These are phyloP conservation scores for Trametes hirsuta DNA, from an alignment of 1,284 basidiomycete genomes.

Conservation along the genomic window DNA sequence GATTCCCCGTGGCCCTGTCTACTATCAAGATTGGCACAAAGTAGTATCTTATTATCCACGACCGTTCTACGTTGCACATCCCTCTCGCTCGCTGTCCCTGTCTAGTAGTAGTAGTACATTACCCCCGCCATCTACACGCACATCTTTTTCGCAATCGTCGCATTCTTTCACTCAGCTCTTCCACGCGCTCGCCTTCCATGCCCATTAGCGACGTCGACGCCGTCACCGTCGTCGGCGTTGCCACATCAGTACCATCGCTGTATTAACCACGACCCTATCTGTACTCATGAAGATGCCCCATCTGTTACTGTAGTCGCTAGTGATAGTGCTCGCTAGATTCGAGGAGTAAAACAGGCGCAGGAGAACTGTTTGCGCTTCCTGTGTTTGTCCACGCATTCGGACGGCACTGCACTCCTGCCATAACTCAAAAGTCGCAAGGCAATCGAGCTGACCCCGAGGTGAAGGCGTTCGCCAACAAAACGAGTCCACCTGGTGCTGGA, in stretches of 20 bases:
- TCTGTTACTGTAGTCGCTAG: constrained; percentile 24
- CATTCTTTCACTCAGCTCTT: constrained; percentile 13
- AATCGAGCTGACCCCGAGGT: too few relatives aligned
- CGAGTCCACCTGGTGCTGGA: too few relatives aligned
- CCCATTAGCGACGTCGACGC: too few relatives aligned
- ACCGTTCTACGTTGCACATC: constrained; percentile 9
- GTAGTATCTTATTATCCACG: constrained; percentile 19
- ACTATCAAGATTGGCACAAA: neutral
- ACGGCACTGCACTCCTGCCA: too few relatives aligned
- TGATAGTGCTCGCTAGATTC: constrained; percentile 22
- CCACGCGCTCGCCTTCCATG: neutral
- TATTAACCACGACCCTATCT: constrained; percentile 22
- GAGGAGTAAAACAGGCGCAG: constrained; percentile 1
- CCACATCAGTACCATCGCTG: constrained; percentile 19
- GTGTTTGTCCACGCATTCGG: too few relatives aligned
- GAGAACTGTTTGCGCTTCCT: neutral
- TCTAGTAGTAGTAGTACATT: constrained; percentile 13
- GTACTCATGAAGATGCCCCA: constrained; percentile 20
- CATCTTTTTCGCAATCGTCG: constrained; percentile 18
- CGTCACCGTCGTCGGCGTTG: neutral
- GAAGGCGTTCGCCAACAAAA: too few relatives aligned
- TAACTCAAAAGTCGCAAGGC: too few relatives aligned
- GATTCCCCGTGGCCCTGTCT: neutral
- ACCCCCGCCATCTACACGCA: constrained; percentile 20
- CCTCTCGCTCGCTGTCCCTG: constrained; percentile 11